Base-by-base conservation (phyloP, 1,284 basidiomycete genomes). In the Sporisorium iseilematis-ciliati region DNA sequence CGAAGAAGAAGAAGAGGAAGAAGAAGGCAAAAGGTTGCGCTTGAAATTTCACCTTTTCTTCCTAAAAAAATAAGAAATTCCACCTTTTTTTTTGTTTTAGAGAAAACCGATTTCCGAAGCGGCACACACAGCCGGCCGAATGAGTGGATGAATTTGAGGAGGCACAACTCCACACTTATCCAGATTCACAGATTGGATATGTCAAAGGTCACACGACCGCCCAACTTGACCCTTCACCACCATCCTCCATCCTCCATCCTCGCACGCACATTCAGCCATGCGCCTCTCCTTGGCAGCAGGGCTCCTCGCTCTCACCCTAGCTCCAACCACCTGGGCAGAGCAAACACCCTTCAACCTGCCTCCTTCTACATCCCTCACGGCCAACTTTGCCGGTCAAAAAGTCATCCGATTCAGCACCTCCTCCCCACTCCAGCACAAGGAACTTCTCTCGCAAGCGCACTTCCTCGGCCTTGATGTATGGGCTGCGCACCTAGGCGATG, bases 391-490 rank as follows among this genome's bases (percentile, higher is more conserved):
- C 21, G 65, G 62, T 26, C 65, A 76, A 16, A 55, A 65, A 25
- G 68, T 76, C 25, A 56, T 76, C 38, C 38, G 74, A 7, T 57
- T 72, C 56, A 67, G 26, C 41, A 76, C 74, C 3, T 18, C n/a
- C 1, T 38, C 48, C 1, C n/a, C 12, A 3, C 4, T 3, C 4
- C 61, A 76, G 38, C 54, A 63, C 5, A 23, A 42, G 10, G 6
- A 48, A 10, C 45, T 76, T 20, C 33, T 76, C 51, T 0, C 52
- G 7, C 42, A 58, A 2, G 74, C 69, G 12, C 38, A 72, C 23
- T 10, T 2, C 1, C 11, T 62, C 4, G 46, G 31, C 1, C 57
- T 76, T 1, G 74, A 76, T 42, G 65, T 76, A 1, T 76, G 74
- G 74, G 58, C 51, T 11, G 62, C 65, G 1, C 49, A 57, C 3